These are phyloP conservation scores for Paramecium sexaurelia DNA, from an alignment of 73 alveolate species.

Conservation along the genomic window DNA sequence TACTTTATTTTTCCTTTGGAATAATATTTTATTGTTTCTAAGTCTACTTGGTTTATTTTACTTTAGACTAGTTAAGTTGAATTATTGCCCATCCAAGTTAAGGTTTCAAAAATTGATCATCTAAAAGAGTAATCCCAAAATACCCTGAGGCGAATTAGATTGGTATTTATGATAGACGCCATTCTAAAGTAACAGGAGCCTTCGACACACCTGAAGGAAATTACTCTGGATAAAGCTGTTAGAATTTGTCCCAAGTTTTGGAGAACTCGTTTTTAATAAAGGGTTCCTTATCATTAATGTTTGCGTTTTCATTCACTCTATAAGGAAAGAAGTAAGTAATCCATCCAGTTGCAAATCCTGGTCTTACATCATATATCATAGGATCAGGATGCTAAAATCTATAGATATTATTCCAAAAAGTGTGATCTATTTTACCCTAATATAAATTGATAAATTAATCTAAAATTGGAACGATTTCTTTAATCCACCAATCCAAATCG, in stretches of 20 bases:
- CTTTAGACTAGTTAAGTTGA: not conserved
- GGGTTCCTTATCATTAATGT: not conserved
- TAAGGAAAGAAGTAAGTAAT: slow-evolving; percentile 7
- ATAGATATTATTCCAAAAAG: slow-evolving; percentile 59
- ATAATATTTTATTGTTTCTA: not conserved
- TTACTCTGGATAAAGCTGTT: not conserved
- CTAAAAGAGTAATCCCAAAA: not conserved
- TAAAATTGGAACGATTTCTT: not conserved
- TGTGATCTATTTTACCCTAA: not conserved
- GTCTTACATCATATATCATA: not conserved
- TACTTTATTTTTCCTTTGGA: no score
- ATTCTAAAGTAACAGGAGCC: not conserved
- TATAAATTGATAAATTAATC: not conserved
- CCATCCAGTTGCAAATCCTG: slow-evolving; percentile 5
- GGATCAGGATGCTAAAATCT: not conserved
- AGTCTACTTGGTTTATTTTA: not conserved
- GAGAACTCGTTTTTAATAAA: not conserved
- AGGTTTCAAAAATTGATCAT: not conserved
- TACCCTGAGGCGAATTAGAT: not conserved
- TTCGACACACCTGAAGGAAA: slow-evolving; percentile 10
- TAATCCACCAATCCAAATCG: slow-evolving; percentile 24
- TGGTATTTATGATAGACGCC: not conserved
- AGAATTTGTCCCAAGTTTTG: not conserved
- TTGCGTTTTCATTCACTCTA: not conserved
- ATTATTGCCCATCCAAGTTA: not conserved